Evolutionary conservation across 2,329 filamentous ascomycete species (phyloP).

Genomic region (Fusarium burgessii): DNA sequence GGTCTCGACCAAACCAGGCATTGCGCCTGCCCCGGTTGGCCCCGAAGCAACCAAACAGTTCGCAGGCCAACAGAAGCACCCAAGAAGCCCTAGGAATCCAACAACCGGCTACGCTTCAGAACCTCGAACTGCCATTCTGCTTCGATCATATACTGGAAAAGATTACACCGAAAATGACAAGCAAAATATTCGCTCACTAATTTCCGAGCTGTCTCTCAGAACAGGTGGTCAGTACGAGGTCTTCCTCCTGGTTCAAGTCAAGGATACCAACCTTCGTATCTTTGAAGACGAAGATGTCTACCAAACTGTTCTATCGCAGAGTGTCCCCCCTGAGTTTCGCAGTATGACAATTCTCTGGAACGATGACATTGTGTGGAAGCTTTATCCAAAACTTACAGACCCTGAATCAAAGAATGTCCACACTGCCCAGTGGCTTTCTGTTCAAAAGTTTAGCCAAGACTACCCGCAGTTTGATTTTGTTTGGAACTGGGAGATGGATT

Average conservation of each 20-base stretch:
- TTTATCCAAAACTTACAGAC: conserved; percentile 81
- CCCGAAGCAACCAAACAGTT: conserved; percentile 3
- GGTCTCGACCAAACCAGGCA: neutral
- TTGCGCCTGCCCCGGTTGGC: neutral
- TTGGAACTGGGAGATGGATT: conserved; percentile 92
- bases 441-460: conserved; percentile 80
- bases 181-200: conserved; percentile 81
- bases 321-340: conserved; percentile 76
- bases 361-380: conserved; percentile 76
- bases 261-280: conserved; percentile 68
- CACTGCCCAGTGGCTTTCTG: conserved; percentile 75
- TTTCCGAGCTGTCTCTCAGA: conserved; percentile 80
- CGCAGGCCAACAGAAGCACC: conserved; percentile 15
- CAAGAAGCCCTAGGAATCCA: conserved; percentile 27
- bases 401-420: conserved; percentile 66
- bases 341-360: conserved; percentile 81
- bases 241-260: conserved; percentile 83
- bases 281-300: conserved; percentile 71
- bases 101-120: conserved; percentile 51
- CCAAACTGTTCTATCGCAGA: conserved; percentile 67
- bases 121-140: conserved; percentile 76
- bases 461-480: conserved; percentile 84
- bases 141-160: conserved; percentile 81
- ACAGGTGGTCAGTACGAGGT: conserved; percentile 86
- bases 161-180: conserved; percentile 83